These are phyloP conservation scores for Talaromyces verruculosus DNA, from an alignment of 2,329 filamentous ascomycete species.

Conservation along the genomic window DNA sequence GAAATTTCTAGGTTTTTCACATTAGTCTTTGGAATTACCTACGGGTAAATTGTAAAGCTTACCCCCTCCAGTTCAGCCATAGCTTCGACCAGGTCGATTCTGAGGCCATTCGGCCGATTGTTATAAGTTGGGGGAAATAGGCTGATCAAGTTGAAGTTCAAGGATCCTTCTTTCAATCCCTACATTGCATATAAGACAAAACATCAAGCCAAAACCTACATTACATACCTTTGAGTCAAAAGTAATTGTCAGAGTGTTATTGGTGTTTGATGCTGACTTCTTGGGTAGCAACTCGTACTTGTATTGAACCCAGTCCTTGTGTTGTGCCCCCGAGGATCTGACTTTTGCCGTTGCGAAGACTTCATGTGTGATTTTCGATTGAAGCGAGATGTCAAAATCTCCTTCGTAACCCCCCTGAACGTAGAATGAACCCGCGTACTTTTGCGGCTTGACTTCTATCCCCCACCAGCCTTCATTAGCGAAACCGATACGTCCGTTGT, in stretches of 20 bases:
- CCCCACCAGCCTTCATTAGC: constrained; percentile 47
- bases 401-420: constrained; percentile 22
- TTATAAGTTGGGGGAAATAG: constrained; percentile 63
- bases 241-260: constrained; percentile 58
- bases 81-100: constrained; percentile 52
- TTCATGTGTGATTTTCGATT: background rate
- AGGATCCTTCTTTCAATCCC: constrained; percentile 40
- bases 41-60: background rate
- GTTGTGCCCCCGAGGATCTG: background rate
- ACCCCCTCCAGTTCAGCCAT: background rate
- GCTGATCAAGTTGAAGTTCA: constrained; percentile 61
- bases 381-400: background rate
- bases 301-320: constrained; percentile 17
- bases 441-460: constrained; percentile 30
- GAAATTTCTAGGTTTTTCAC: constrained; percentile 48
- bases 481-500: constrained; percentile 38
- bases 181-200: background rate
- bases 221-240: constrained; percentile 47
- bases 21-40: background rate
- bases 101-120: constrained; percentile 55
- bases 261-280: constrained; percentile 32
- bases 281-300: constrained; percentile 29
- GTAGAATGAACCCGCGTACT: constrained; percentile 35
- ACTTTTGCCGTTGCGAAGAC: background rate
- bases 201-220: no score